phyloP scores from a whole-genome alignment of 257 asterid species.

The Solanum tacnaense region DNA sequence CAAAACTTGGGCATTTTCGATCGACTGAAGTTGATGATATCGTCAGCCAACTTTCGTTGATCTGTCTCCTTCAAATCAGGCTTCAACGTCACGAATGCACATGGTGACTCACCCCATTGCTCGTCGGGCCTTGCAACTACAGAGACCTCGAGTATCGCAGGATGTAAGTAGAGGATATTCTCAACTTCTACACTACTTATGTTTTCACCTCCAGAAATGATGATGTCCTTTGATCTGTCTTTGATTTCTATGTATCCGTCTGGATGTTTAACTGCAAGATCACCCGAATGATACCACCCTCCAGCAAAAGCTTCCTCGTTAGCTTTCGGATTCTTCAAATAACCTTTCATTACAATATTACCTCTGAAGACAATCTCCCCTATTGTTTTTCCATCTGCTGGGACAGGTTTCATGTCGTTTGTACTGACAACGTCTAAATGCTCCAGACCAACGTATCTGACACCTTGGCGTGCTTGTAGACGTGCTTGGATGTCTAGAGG shows the following conservation, averaged over 20 bases:
- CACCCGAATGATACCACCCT: conserved; percentile 97
- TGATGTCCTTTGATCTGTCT: conserved; percentile 86
- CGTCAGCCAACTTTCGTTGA: conserved; percentile 36
- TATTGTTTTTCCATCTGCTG: conserved; percentile 66
- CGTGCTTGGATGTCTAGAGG: conserved; percentile 69
- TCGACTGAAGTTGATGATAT: conserved; percentile 64
- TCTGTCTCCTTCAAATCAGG: conserved; percentile 24
- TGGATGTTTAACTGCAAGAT: conserved; percentile 74
- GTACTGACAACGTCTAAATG: conserved; percentile 56
- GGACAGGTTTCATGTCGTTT: conserved; percentile 56
- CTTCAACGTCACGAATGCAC: conserved; percentile 77
- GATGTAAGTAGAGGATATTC: conserved; percentile 68
- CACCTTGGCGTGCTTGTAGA: conserved; percentile 73
- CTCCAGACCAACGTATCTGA: conserved; percentile 60
- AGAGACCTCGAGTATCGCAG: conserved; percentile 65
- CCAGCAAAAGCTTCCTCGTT: conserved; percentile 60
- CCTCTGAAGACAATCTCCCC: conserved; percentile 92
- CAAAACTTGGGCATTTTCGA: conserved; percentile 75
- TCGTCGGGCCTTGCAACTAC: conserved; percentile 87
- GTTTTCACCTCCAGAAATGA: conserved; percentile 90
- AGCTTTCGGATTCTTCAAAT: conserved; percentile 79
- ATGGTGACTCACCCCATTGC: conserved; percentile 93
- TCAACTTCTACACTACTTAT: conserved; percentile 95
- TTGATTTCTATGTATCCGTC: conserved; percentile 82
- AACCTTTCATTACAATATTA: conserved; percentile 84